phyloP scores from a whole-genome alignment of 2,329 filamentous ascomycete species.

The Arthrocladium fulminans region DNA sequence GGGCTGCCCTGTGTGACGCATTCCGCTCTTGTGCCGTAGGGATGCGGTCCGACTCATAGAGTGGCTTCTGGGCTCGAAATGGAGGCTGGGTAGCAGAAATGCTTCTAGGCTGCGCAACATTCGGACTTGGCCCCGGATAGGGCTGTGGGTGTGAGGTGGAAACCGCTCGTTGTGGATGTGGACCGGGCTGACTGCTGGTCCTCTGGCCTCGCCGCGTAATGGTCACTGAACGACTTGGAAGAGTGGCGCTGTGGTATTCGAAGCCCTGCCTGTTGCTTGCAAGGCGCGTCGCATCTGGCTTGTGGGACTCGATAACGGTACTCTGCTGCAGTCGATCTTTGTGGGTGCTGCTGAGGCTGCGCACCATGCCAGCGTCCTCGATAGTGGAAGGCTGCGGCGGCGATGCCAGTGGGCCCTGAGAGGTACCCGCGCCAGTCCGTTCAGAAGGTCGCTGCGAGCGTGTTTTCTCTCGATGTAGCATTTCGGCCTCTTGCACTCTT shows the following conservation, averaged over 20 bases:
- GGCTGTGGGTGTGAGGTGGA: not conserved
- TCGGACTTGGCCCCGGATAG: not conserved
- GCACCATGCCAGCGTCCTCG: slow-evolving; percentile 27
- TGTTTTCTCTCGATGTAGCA: slow-evolving; percentile 56
- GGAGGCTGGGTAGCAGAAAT: not conserved
- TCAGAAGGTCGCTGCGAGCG: slow-evolving; percentile 23
- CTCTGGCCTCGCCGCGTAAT: not conserved
- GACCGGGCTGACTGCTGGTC: not conserved
- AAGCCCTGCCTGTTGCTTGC: slow-evolving; percentile 20
- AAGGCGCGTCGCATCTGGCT: slow-evolving; percentile 18
- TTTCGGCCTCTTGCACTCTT: slow-evolving; percentile 72
- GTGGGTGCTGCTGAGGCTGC: slow-evolving; percentile 28
- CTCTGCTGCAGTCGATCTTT: slow-evolving; percentile 30
- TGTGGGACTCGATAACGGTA: slow-evolving; percentile 24
- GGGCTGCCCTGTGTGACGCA: slow-evolving; percentile 23
- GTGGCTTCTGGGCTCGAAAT: not conserved
- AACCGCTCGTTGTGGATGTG: not conserved
- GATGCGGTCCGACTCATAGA: not conserved
- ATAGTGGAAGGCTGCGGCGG: slow-evolving; percentile 9
- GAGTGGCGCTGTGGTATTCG: slow-evolving; percentile 17
- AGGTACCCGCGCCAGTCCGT: not conserved
- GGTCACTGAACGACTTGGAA: not conserved
- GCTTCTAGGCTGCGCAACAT: not conserved
- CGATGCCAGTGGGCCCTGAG: slow-evolving; percentile 1
- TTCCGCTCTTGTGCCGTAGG: slow-evolving; percentile 15